Percentiles rank a stretch among this genome's conserved stretches.
Evolutionary conservation across 208 protist genomes (phyloP).

Genomic region (Acanthamoeba royreba): DNA sequence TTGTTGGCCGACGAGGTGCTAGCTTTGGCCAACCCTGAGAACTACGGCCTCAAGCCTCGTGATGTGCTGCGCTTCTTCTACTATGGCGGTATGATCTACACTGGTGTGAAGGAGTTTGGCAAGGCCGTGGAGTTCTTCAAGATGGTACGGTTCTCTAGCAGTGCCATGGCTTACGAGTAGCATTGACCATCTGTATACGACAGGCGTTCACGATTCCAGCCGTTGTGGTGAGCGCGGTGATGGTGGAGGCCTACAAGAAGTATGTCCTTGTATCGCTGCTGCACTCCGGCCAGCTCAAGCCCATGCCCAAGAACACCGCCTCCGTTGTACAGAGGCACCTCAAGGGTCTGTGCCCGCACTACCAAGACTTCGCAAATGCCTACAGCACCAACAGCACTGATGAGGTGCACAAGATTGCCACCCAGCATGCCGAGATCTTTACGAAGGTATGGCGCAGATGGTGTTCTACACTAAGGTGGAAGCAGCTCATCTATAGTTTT

Average conservation of each 20-base stretch:
- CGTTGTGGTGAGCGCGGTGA: constrained; percentile 66
- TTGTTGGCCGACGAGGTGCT: constrained; percentile 54
- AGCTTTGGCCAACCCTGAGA: constrained; percentile 47
- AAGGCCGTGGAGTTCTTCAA: constrained; percentile 67
- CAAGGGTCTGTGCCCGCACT: constrained; percentile 65
- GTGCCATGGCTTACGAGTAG: not conserved
- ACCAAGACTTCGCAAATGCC: constrained; percentile 66
- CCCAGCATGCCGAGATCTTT: constrained; percentile 58
- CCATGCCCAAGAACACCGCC: constrained; percentile 63
- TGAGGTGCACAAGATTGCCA: constrained; percentile 45
- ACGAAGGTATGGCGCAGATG: not conserved
- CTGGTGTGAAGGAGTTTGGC: constrained; percentile 66
- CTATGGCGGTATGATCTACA: constrained; percentile 74
- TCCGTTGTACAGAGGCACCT: constrained; percentile 62
- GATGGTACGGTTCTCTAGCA: not conserved
- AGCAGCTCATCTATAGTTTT: not conserved
- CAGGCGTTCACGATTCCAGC: constrained; percentile 66
- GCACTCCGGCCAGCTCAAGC: constrained; percentile 32
- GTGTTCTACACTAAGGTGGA: not conserved
- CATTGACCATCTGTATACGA: too few relatives aligned
- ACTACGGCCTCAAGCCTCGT: constrained; percentile 42
- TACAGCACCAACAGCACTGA: constrained; percentile 34
- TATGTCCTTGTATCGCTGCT: constrained; percentile 70
- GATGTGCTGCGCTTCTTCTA: constrained; percentile 77
- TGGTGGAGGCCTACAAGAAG: constrained; percentile 78